Evolutionary conservation across 306 rosid species (phyloP), one percentile per base, ranked within the genome.

Genomic region (Albizia julibrissin): DNA sequence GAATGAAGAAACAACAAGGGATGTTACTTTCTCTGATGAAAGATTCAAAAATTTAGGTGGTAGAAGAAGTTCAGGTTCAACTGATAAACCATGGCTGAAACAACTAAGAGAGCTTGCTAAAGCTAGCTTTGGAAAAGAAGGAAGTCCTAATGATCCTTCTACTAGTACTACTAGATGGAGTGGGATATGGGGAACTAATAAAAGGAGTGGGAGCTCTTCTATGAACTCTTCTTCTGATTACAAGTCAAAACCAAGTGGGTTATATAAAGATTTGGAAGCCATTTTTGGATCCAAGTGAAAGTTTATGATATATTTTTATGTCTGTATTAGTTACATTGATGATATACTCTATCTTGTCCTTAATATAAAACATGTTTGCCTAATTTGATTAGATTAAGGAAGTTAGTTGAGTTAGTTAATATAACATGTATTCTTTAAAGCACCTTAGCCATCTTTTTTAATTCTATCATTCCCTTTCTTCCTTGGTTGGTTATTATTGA

Each of bases 281-380:
- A 95, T 95, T 86, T 95, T 95, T 91, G 89, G 98, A 69, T 89
- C 99, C 80, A 89, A 88, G 84, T 93, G 90, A 92, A 76, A 84
- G 19, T 49, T 27, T 21, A 62, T 62, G 42, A 59, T 24, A 3
- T 61, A 26, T 61, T 24, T 61, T 24, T 59, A 59, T 66, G 40
- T 52, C 73, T 73, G 61, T 56, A 66, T 66, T 16, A 43, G n/a
- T 10, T 67, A 8, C 44, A 68, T 72, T 52, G 46, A 79, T 43
- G 34, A 44, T 58, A 13, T 56, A 47, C 8, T 34, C 40, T 1
- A 37, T 4, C 1, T 37, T 0, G 40, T 37, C 40, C 0, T 37
- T 34, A 0, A 34, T 34, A 0, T 5, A 34, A 0, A 7, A 34
- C 0, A 34, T 34, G 6, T 5, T 34, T 34, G 1, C 7, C 5